A percentile compares a stretch with the other conserved stretches of the same genome.
Conservation (phyloP, 2,329 filamentous ascomycete species). For the Aspergillus sp. region DNA sequence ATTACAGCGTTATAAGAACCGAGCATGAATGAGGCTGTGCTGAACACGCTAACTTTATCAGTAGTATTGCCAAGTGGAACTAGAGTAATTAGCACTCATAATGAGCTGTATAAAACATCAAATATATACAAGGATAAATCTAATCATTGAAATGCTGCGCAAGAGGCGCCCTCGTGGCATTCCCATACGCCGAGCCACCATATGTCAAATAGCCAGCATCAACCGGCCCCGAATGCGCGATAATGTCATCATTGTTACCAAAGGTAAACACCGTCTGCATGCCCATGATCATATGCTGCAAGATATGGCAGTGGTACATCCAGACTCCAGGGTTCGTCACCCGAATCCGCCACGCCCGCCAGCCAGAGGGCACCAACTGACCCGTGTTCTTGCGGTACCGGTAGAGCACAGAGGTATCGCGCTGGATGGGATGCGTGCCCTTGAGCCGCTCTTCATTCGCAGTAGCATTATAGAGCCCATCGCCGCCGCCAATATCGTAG, state of each 20-base stretch:
- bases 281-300: constrained; percentile 51
- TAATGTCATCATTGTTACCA: constrained; percentile 44
- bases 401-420: constrained; percentile 58
- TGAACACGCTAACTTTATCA: too few species aligned
- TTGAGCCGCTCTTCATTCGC: constrained; percentile 44
- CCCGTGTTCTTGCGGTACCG: constrained; percentile 48
- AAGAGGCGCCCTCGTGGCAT: constrained; percentile 13
- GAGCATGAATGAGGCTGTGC: too few species aligned
- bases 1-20: too few species aligned
- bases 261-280: constrained; percentile 51
- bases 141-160: constrained; percentile 9
- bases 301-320: constrained; percentile 53
- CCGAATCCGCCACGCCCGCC: constrained; percentile 62
- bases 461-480: constrained; percentile 45
- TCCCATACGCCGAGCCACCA: constrained; percentile 47
- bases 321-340: constrained; percentile 53
- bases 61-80: too few species aligned
- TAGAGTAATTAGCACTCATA: too few species aligned
- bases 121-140: neutral
- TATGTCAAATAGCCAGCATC: constrained; percentile 47
- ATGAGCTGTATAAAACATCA: too few species aligned
- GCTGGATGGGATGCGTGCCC: constrained; percentile 39
- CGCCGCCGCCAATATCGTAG: constrained; percentile 49
- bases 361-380: constrained; percentile 50
- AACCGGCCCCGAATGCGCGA: constrained; percentile 28